phyloP scores from a whole-genome alignment of 371 early-diverging fungal genomes.

The Zychaea mexicana region DNA sequence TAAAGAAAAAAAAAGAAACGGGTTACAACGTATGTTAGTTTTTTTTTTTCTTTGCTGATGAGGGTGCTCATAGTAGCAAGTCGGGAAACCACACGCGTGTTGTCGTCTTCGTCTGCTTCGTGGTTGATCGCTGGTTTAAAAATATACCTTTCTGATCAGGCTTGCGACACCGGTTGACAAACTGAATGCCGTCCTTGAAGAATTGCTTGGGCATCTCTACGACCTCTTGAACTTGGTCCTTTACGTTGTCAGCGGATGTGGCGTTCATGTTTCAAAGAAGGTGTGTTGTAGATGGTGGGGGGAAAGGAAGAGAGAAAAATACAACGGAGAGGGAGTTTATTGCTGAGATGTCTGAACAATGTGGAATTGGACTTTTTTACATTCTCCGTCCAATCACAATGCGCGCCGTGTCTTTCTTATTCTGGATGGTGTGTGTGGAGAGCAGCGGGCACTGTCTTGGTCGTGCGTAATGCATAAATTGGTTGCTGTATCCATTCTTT shows the following conservation, averaged over 20 bases:
- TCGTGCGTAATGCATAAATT: too few relatives aligned
- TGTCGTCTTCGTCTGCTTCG: too few relatives aligned
- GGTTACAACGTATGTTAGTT: neutral
- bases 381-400: neutral
- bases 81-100: too few relatives aligned
- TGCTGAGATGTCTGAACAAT: too few relatives aligned
- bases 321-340: neutral
- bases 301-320: neutral
- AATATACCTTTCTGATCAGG: slow-evolving; percentile 89
- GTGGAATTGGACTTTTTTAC: too few relatives aligned
- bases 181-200: slow-evolving; percentile 86
- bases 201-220: slow-evolving; percentile 90
- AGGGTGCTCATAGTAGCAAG: too few relatives aligned
- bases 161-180: slow-evolving; percentile 95
- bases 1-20: slow-evolving; percentile 26
- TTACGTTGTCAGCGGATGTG: slow-evolving; percentile 30
- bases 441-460: too few relatives aligned
- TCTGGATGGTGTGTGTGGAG: too few relatives aligned
- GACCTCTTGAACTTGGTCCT: slow-evolving; percentile 57
- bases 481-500: too few relatives aligned
- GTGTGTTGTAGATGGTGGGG: too few relatives aligned
- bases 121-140: too few relatives aligned
- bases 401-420: neutral
- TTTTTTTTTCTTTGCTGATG: neutral
- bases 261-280: neutral